Conservation (phyloP, 345 rosid species). For the Geranium rotundifolium region DNA sequence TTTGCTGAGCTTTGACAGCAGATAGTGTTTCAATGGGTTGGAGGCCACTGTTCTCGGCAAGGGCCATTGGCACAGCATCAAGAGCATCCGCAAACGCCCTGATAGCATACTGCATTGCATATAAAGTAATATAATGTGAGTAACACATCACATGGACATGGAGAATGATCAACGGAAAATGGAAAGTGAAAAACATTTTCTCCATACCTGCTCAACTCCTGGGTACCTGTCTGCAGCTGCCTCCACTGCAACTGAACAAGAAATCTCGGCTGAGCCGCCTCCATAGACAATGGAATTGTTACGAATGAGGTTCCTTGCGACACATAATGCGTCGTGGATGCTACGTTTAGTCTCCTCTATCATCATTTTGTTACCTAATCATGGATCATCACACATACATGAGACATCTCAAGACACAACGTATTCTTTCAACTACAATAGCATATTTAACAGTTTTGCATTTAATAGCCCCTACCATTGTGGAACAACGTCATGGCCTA, state of each 20-base stretch:
- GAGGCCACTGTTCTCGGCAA: slow-evolving; percentile 94
- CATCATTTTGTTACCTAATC: slow-evolving; percentile 87
- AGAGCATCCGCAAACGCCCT: slow-evolving; percentile 90
- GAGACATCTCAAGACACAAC: not conserved
- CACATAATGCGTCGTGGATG: slow-evolving; percentile 88
- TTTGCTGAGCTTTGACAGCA: slow-evolving; percentile 86
- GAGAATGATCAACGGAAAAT: not conserved
- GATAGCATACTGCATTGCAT: slow-evolving; percentile 67
- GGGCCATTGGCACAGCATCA: slow-evolving; percentile 85
- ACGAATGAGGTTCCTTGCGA: slow-evolving; percentile 89
- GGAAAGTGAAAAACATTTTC: not conserved
- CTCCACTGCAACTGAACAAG: slow-evolving; percentile 89
- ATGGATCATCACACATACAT: not conserved
- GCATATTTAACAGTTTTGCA: not conserved
- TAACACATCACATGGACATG: not conserved
- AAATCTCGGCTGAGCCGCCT: slow-evolving; percentile 93
- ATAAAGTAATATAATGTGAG: not conserved
- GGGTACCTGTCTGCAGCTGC: slow-evolving; percentile 79
- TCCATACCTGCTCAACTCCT: slow-evolving; percentile 81
- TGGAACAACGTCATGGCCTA: not conserved
- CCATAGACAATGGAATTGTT: slow-evolving; percentile 92
- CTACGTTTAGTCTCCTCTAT: slow-evolving; percentile 97
- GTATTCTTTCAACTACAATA: not conserved
- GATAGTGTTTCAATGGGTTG: slow-evolving; percentile 93
- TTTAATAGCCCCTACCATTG: not conserved